Evolutionary conservation across 768 basidiomycete species (phyloP).

Genomic region (Rhizopogon rudus): DNA sequence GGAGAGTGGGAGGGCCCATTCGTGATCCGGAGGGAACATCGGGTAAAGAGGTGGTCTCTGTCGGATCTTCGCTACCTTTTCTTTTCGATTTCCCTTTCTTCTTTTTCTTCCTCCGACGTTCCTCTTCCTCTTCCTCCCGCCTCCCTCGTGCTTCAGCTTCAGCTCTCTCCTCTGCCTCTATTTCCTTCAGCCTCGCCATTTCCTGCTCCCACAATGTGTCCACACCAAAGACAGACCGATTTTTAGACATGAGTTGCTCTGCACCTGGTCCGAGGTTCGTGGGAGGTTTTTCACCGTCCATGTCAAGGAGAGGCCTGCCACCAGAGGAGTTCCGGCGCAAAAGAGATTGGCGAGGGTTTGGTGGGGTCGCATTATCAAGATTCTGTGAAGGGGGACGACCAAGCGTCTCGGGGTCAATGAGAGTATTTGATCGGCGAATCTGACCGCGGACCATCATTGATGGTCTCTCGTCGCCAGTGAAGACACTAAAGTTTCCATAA

Average conservation of each 20-base stretch:
- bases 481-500: conserved; percentile 49
- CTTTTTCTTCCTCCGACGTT: conserved; percentile 31
- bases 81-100: conserved; percentile 42
- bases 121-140: conserved; percentile 42
- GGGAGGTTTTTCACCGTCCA: conserved; percentile 39
- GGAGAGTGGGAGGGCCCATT: conserved; percentile 26
- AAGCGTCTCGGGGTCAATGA: conserved; percentile 69
- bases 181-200: conserved; percentile 71
- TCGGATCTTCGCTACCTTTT: conserved; percentile 35
- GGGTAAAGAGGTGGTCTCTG: conserved; percentile 31
- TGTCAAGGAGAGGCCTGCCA: conserved; percentile 62
- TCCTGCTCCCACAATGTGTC: conserved; percentile 93
- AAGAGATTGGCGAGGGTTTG: conserved; percentile 25
- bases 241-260: conserved; percentile 33
- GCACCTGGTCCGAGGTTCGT: conserved; percentile 26
- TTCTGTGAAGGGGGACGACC: conserved; percentile 45
- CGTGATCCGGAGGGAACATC: conserved; percentile 11
- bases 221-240: conserved; percentile 86
- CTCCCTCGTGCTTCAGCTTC: conserved; percentile 50
- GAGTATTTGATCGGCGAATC: conserved; percentile 52
- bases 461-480: conserved; percentile 83
- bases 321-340: conserved; percentile 45
- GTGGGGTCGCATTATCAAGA: conserved; percentile 37
- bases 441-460: conserved; percentile 85
- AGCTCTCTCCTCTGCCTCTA: conserved; percentile 62